Evolutionary conservation across 345 rosid genomes (phyloP).

Genomic region (Eucalyptus curtisii): DNA sequence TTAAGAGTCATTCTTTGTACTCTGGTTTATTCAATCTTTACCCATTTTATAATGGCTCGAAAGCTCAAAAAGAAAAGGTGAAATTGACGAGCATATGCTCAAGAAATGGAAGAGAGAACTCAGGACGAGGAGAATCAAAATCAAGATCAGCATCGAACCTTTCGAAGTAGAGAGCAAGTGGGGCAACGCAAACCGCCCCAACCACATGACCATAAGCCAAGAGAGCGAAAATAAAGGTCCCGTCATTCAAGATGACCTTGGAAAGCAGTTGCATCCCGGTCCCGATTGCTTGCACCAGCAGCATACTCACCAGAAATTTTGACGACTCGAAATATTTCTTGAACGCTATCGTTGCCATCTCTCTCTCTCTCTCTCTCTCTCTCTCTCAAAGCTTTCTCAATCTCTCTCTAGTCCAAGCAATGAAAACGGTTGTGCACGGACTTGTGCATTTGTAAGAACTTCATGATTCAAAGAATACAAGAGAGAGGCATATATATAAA

Average conservation of each 20-base stretch:
- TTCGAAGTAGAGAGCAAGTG: slow-evolving; percentile 31
- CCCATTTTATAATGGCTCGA: neutral
- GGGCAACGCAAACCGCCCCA: slow-evolving; percentile 31
- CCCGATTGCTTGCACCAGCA: slow-evolving; percentile 20
- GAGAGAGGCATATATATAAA: neutral
- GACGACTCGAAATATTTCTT: neutral
- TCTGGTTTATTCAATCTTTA: neutral
- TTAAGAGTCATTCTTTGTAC: neutral
- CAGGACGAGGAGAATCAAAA: neutral
- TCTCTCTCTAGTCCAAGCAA: neutral
- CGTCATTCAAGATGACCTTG: slow-evolving; percentile 11
- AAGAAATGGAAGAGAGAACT: neutral
- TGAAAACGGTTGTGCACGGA: neutral
- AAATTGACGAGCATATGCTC: neutral
- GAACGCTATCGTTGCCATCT: neutral
- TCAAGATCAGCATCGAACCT: slow-evolving; percentile 4
- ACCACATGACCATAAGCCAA: slow-evolving; percentile 37
- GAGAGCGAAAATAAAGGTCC: slow-evolving; percentile 30
- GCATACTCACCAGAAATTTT: neutral
- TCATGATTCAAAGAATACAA: neutral
- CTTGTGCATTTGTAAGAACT: neutral
- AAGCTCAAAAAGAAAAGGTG: neutral
- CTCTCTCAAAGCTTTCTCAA: neutral
- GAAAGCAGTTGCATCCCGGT: slow-evolving; percentile 33
- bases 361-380: neutral